A percentile compares a stretch with the other conserved stretches of the same genome.
Evolutionary conservation across 2,329 filamentous ascomycete genomes (phyloP).

Genomic region (Stagonosporopsis vannaccii): DNA sequence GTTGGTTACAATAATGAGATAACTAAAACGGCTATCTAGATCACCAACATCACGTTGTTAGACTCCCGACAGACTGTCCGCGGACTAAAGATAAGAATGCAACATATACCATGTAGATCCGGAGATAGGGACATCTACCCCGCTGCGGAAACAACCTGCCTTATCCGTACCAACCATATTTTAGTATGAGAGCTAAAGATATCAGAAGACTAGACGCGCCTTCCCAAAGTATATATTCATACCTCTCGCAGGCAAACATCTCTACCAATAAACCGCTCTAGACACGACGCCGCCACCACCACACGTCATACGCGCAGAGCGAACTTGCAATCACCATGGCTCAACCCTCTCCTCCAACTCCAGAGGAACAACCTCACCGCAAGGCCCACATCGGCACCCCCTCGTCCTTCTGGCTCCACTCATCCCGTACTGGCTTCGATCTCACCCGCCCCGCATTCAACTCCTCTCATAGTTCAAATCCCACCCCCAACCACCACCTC

Average conservation of each 20-base stretch:
- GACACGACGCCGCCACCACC: neutral
- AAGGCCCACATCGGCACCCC: slow-evolving; percentile 53
- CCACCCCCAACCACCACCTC: slow-evolving; percentile 26
- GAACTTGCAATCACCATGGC: slow-evolving; percentile 3
- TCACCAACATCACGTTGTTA: neutral
- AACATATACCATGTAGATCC: neutral
- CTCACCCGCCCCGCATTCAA: slow-evolving; percentile 52
- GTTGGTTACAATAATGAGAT: neutral
- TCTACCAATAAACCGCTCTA: neutral
- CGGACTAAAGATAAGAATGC: neutral
- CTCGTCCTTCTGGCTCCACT: slow-evolving; percentile 56
- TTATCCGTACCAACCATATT: slow-evolving; percentile 17
- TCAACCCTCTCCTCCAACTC: neutral
- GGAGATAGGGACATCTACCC: slow-evolving; percentile 26
- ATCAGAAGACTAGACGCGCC: neutral
- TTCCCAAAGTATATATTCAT: neutral
- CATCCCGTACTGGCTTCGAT: slow-evolving; percentile 54
- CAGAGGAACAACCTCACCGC: slow-evolving; percentile 12
- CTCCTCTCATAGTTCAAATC: slow-evolving; percentile 1
- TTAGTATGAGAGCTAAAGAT: neutral
- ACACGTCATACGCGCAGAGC: neutral
- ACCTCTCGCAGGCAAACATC: neutral
- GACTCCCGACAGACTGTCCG: neutral
- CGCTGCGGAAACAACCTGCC: slow-evolving; percentile 19
- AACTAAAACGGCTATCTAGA: neutral